Conservation (phyloP, 225 moss, liverwort and hornwort genomes). For the Polytrichum formosum region DNA sequence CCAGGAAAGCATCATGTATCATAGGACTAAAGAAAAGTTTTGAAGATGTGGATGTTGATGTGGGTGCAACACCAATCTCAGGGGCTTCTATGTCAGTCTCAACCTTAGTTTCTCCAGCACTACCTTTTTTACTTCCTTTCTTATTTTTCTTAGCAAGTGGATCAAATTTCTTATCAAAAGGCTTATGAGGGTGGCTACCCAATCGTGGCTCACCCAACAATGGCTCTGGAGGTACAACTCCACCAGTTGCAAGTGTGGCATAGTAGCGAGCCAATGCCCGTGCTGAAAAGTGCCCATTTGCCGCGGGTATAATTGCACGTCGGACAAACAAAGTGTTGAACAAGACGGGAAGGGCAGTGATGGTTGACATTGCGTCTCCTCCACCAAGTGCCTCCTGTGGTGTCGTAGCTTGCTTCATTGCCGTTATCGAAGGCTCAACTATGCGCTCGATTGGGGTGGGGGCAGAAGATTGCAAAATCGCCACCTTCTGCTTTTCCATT, state of each 20-base stretch:
- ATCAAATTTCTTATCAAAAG: constrained; percentile 38
- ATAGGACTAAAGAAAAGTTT: constrained; percentile 51
- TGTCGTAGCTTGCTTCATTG: constrained; percentile 27
- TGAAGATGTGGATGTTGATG: constrained; percentile 7
- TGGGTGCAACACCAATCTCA: constrained; percentile 15
- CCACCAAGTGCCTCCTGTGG: constrained; percentile 19
- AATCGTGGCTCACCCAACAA: constrained; percentile 57
- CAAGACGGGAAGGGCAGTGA: constrained; percentile 62
- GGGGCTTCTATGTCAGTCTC: constrained; percentile 45
- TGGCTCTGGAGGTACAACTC: constrained; percentile 50
- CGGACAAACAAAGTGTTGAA: constrained; percentile 94
- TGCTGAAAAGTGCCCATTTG: constrained; percentile 95
- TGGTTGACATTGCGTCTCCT: constrained; percentile 42
- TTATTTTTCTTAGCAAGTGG: constrained; percentile 27
- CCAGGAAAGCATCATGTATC: constrained; percentile 73
- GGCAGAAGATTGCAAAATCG: constrained; percentile 23
- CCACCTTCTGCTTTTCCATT: constrained; percentile 38
- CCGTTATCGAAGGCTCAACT: constrained; percentile 33
- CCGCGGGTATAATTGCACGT: constrained; percentile 86
- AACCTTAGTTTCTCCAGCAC: constrained; percentile 14
- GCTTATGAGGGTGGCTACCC: constrained; percentile 72
- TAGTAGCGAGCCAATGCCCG: constrained; percentile 89
- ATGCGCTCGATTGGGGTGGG: constrained; percentile 24
- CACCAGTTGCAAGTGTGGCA: constrained; percentile 63
- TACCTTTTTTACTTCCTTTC: constrained; percentile 22